These are phyloP conservation scores for Dipteronia dyeriana DNA, from an alignment of 345 rosid genomes.

Conservation along the genomic window DNA sequence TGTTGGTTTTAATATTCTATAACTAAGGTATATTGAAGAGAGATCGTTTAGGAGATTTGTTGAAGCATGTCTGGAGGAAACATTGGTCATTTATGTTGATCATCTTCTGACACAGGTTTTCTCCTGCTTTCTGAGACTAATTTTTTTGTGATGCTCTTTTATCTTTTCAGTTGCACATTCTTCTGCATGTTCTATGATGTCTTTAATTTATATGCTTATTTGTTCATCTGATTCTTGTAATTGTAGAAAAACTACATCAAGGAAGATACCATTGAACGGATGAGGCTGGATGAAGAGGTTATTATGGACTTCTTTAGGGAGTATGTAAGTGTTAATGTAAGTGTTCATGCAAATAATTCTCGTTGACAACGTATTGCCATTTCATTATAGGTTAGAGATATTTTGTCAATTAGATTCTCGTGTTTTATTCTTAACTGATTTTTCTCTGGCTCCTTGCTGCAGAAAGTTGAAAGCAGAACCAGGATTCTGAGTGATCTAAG, in stretches of 20 bases:
- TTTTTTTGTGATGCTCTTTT: background rate
- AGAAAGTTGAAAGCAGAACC: conserved; percentile 95
- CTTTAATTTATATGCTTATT: background rate
- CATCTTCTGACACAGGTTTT: conserved; percentile 86
- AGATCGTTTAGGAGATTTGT: conserved; percentile 96
- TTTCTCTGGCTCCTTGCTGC: conserved; percentile 27
- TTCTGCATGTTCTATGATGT: conserved; percentile 16
- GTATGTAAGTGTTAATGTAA: conserved; percentile 83
- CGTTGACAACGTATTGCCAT: background rate
- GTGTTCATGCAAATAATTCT: conserved; percentile 28
- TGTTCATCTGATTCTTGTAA: conserved; percentile 25
- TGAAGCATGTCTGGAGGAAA: conserved; percentile 95
- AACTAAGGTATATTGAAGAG: conserved; percentile 86
- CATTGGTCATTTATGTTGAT: conserved; percentile 81
- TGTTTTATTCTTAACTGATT: conserved; percentile 2
- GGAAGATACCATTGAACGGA: conserved; percentile 95
- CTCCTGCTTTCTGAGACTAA: background rate
- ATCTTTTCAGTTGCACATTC: conserved; percentile 7
- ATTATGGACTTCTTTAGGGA: conserved; percentile 96
- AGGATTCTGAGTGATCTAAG: conserved; percentile 87
- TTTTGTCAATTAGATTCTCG: background rate
- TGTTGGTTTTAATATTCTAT: conserved; percentile 24
- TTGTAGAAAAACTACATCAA: conserved; percentile 82
- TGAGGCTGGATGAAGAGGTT: conserved; percentile 96
- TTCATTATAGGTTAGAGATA: background rate